Evolutionary conservation across 1,284 basidiomycete genomes (phyloP), one percentile per base, ranked within the genome.

Genomic region (Leccinum glutinopallens): DNA sequence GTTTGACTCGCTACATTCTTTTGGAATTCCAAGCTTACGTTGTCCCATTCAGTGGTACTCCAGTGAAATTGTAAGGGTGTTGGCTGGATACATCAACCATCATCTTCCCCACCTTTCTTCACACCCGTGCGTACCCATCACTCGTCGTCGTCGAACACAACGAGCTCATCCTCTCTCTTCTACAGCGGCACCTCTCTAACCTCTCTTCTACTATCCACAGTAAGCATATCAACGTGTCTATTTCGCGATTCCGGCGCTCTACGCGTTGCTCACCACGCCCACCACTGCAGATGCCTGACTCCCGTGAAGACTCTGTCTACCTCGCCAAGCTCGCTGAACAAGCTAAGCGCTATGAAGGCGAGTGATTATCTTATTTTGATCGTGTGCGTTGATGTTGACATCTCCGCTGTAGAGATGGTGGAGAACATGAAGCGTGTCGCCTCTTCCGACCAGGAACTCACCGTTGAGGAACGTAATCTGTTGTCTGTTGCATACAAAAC

Each of bases 401-500:
- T 66, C 67, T 59, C 69, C 66, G 68, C 66, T 63, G 43, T 80
- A 96, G 94, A 97, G 81, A 97, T 97, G 96, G 96, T 98, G 73
- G 93, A 96, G 84, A 97, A 97, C 87, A 98, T 98, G 96, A 97
- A 97, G 89, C 89, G 89, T 69, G 95, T 98, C 72, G 96, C 96
- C 67, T 97, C 95, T 37, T 94, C 94, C 66, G 94, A 96, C 85
- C 93, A 96, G 81, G 96, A 99, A 79, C 92, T 99, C 77, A 98
- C 97, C 70, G 97, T 99, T 63, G 97, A 99, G 84, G 97, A 99
- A 84, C 96, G 97, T 70, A 99, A 98, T 81, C 90, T 99, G 65
- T 89, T 99, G 66, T 98, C 96, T 33, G 97, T 99, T 70, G 97
- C 97, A 35, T 99, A 99, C 89, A 99, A 99, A 94, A 99, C 99